A percentile compares a stretch with the other conserved stretches of the same genome.
Conservation (phyloP, 1,284 basidiomycete species). For the Wolfiporia cocos region DNA sequence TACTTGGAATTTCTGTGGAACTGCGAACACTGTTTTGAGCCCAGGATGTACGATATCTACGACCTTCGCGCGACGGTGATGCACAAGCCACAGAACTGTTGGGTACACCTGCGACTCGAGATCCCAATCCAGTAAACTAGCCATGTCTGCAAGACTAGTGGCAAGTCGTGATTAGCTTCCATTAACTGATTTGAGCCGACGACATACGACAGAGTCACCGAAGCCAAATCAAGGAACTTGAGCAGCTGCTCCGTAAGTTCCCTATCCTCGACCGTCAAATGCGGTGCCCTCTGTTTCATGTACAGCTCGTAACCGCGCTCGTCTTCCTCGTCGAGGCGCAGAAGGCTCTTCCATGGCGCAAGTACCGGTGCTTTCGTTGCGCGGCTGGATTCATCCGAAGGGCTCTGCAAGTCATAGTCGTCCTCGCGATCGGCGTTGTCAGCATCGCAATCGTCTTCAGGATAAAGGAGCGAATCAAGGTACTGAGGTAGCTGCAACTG, state of each 20-base stretch:
- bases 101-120: constrained; percentile 84
- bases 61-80: constrained; percentile 85
- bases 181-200: no score
- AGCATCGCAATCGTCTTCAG: constrained; percentile 40
- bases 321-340: constrained; percentile 65
- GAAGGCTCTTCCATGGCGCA: constrained; percentile 89
- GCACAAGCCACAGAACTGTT: constrained; percentile 84
- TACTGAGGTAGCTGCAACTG: constrained; percentile 80
- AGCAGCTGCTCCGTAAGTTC: constrained; percentile 64
- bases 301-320: constrained; percentile 51
- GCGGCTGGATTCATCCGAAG: constrained; percentile 67
- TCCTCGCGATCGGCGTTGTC: constrained; percentile 38
- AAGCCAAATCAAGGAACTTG: constrained; percentile 61
- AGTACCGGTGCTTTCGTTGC: constrained; percentile 71
- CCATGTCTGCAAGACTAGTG: constrained; percentile 78
- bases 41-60: constrained; percentile 82
- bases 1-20: constrained; percentile 60
- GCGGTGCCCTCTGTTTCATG: constrained; percentile 51
- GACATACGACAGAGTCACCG: constrained; percentile 61
- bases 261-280: constrained; percentile 58
- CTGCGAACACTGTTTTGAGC: constrained; percentile 79
- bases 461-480: constrained; percentile 61
- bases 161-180: no score
- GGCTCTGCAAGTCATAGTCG: constrained; percentile 31
- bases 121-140: constrained; percentile 80